Evolutionary conservation across 306 rosid species (phyloP), one percentile per base, ranked within the genome.

Genomic region (Ormosia emarginata): DNA sequence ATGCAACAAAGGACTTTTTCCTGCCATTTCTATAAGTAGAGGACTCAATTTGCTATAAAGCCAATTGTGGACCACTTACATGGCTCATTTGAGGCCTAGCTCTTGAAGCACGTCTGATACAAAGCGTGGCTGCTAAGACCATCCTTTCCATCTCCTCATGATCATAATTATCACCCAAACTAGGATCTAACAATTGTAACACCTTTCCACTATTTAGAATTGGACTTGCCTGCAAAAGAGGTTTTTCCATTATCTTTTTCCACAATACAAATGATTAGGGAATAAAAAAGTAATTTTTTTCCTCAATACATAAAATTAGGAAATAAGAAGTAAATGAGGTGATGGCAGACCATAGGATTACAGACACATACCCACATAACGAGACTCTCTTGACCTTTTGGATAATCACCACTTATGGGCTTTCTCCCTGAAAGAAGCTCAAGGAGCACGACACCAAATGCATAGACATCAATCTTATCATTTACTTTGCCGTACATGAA

Each of bases 401-500:
- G 94, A 82, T 77, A 85, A 66, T 91, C 89, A 36, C 83, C 82
- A 80, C 91, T 90, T 85, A 96, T 96, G 64, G 99, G 98, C 85
- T 88, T 96, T 88, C 95, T 87, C 71, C 98, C 99, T 0, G 99
- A 92, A 64, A 95, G 91, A 85, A 95, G 99, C 83, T 95, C 99
- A 9, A 95, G 96, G 74, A 95, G 94, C 47, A 95, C 98, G 0
- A 95, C 98, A 0, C 99, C 99, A 32, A 87, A 95, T 9, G 99
- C 95, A 64, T 92, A 95, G 84, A 95, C 96, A 43, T 95, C 99
- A n/a, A 95, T 90, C 90, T 87, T 95, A 68, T 91, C 88, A 44
- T 88, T 92, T 83, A 95, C 97, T 87, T 93, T 95, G 50, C 99
- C 99, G 14, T 93, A 93, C 98, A 93, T 93, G 81, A 93, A 95